phyloP scores from a whole-genome alignment of 1,139 yeast genomes.

The Yamadazyma diddensiae region DNA sequence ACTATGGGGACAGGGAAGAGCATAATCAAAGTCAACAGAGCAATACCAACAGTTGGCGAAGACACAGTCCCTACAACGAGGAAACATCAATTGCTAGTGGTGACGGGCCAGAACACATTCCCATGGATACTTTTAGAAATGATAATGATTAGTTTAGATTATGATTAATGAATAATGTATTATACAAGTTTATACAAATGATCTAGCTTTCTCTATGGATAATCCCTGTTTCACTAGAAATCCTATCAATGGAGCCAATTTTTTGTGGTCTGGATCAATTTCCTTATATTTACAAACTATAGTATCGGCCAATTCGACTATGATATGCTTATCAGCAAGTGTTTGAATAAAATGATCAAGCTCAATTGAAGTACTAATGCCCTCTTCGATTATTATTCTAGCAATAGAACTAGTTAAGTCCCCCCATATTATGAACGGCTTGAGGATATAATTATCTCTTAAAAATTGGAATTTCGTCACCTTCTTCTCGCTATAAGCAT shows the following conservation, averaged over 20 bases:
- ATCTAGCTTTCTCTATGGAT: background rate
- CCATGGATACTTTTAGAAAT: too few species aligned
- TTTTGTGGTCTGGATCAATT: constrained; percentile 1
- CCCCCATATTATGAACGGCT: constrained; percentile 29
- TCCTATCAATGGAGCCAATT: constrained; percentile 8
- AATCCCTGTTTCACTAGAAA: constrained; percentile 7
- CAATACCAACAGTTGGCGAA: constrained; percentile 20
- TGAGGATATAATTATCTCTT: constrained; percentile 26
- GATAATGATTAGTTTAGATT: too few species aligned
- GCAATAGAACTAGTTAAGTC: constrained; percentile 19
- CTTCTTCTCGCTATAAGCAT: constrained; percentile 10
- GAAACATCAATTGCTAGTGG: constrained; percentile 18
- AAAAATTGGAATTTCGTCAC: constrained; percentile 13
- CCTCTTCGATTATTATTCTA: constrained; percentile 20
- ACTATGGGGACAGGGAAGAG: constrained; percentile 15
- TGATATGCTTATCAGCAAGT: constrained; percentile 13
- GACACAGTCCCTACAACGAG: constrained; percentile 19
- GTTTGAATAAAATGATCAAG: constrained; percentile 29
- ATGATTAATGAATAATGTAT: background rate
- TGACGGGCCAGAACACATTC: background rate
- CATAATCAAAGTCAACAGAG: constrained; percentile 15
- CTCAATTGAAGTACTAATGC: constrained; percentile 19
- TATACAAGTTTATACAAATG: background rate
- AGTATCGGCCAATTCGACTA: constrained; percentile 13
- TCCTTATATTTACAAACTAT: constrained; percentile 14